Conservation (phyloP, 306 rosid genomes). For the Citrullus amarus region DNA sequence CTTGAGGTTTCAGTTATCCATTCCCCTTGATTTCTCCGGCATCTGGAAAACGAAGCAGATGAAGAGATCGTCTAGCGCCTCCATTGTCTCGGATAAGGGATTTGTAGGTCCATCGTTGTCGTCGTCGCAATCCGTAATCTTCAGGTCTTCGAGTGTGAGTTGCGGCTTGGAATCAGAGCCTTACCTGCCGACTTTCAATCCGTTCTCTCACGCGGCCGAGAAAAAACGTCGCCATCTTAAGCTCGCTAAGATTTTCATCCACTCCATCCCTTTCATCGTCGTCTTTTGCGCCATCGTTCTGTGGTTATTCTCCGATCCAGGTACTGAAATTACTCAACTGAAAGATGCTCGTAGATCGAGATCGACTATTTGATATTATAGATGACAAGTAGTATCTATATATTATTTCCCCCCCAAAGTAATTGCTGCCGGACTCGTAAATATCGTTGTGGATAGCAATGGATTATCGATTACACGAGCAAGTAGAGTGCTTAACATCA, state of each 20-base stretch:
- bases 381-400: background rate
- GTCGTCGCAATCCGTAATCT: constrained; percentile 17
- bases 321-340: constrained; percentile 9
- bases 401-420: background rate
- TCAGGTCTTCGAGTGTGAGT: constrained; percentile 24
- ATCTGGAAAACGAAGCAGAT: constrained; percentile 7
- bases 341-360: background rate
- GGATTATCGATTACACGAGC: background rate
- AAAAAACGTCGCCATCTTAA: constrained; percentile 43
- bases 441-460: background rate
- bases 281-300: constrained; percentile 70
- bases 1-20: background rate
- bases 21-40: background rate
- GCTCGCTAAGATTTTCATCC: constrained; percentile 55
- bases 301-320: constrained; percentile 72
- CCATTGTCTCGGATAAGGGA: constrained; percentile 1
- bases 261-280: constrained; percentile 67
- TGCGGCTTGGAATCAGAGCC: constrained; percentile 18
- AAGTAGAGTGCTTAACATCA: background rate
- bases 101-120: background rate
- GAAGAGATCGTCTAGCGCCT: constrained; percentile 28
- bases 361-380: background rate
- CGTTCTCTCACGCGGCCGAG: constrained; percentile 58
- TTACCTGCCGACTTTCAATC: constrained; percentile 57
- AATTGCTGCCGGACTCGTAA: background rate